A percentile compares a stretch with the other conserved stretches of the same genome.
Evolutionary conservation across 2,329 filamentous ascomycete genomes (phyloP).

Genomic region (Alternaria rosae): DNA sequence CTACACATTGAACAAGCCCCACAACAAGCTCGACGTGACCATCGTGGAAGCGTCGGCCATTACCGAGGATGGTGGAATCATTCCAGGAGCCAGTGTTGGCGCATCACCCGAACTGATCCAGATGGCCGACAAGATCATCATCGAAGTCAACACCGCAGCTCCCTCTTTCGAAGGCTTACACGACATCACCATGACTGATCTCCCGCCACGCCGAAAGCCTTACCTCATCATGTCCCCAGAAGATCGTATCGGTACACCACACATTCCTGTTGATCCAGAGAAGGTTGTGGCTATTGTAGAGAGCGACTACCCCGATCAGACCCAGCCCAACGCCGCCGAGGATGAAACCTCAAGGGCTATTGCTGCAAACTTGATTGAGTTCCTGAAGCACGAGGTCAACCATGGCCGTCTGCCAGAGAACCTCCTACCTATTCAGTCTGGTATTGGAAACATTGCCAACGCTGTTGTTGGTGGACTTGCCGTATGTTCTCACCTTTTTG

Average conservation of each 20-base stretch:
- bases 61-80: slow-evolving; percentile 86
- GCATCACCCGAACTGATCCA: slow-evolving; percentile 86
- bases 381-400: slow-evolving; percentile 83
- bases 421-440: slow-evolving; percentile 82
- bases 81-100: slow-evolving; percentile 84
- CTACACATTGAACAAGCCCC: slow-evolving; percentile 81
- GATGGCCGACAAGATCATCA: slow-evolving; percentile 91
- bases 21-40: slow-evolving; percentile 79
- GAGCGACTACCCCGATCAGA: slow-evolving; percentile 81
- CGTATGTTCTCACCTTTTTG: slow-evolving; percentile 22
- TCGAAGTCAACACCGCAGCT: slow-evolving; percentile 88
- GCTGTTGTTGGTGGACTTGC: slow-evolving; percentile 85
- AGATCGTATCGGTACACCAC: slow-evolving; percentile 82
- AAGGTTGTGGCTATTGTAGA: slow-evolving; percentile 86
- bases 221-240: slow-evolving; percentile 86
- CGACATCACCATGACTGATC: slow-evolving; percentile 88
- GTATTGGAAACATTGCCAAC: slow-evolving; percentile 93
- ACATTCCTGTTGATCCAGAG: slow-evolving; percentile 84
- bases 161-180: slow-evolving; percentile 85
- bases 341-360: slow-evolving; percentile 77
- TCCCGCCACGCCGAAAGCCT: slow-evolving; percentile 81
- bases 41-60: slow-evolving; percentile 88
- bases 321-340: slow-evolving; percentile 76
- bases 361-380: slow-evolving; percentile 81
- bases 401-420: slow-evolving; percentile 78